A percentile compares a stretch with the other conserved stretches of the same genome.
phyloP scores from a whole-genome alignment of 2,329 filamentous ascomycete genomes.

The Conoideocrella luteorostrata region DNA sequence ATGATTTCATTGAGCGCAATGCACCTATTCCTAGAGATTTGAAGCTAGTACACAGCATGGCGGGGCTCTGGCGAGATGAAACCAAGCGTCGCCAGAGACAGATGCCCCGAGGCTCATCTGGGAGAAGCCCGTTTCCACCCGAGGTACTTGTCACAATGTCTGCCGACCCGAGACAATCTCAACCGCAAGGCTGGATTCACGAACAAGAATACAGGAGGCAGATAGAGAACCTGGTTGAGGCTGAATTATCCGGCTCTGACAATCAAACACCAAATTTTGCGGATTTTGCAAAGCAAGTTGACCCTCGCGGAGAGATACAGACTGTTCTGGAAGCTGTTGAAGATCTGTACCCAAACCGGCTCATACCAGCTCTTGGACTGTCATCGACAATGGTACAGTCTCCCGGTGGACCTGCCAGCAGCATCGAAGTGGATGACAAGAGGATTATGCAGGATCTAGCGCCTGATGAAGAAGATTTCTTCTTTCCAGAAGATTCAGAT shows the following conservation, averaged over 20 bases:
- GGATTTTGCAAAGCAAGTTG: conserved; percentile 51
- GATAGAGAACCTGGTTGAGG: conserved; percentile 53
- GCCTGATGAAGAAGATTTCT: conserved; percentile 43
- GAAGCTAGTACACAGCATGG: conserved; percentile 91
- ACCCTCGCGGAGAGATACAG: conserved; percentile 55
- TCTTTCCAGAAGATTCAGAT: conserved; percentile 46
- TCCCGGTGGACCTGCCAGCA: conserved; percentile 32
- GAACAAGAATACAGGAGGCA: conserved; percentile 74
- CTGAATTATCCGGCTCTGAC: conserved; percentile 50
- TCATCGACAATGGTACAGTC: conserved; percentile 34
- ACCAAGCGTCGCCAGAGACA: conserved; percentile 68
- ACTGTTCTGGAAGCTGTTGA: conserved; percentile 79
- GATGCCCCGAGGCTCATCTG: conserved; percentile 57
- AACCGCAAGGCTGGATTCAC: conserved; percentile 83
- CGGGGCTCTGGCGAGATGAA: conserved; percentile 87
- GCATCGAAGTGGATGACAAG: conserved; percentile 59
- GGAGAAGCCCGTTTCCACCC: conserved; percentile 68
- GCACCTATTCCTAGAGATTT: conserved; percentile 58
- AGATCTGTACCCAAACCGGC: conserved; percentile 70
- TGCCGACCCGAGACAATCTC: conserved; percentile 65
- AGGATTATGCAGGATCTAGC: conserved; percentile 43
- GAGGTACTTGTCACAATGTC: conserved; percentile 87
- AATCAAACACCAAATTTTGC: conserved; percentile 49
- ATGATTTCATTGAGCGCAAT: conserved; percentile 73
- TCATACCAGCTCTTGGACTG: conserved; percentile 43